Conservation (phyloP, 495 filamentous ascomycete genomes). For the Xylaria acuta region DNA sequence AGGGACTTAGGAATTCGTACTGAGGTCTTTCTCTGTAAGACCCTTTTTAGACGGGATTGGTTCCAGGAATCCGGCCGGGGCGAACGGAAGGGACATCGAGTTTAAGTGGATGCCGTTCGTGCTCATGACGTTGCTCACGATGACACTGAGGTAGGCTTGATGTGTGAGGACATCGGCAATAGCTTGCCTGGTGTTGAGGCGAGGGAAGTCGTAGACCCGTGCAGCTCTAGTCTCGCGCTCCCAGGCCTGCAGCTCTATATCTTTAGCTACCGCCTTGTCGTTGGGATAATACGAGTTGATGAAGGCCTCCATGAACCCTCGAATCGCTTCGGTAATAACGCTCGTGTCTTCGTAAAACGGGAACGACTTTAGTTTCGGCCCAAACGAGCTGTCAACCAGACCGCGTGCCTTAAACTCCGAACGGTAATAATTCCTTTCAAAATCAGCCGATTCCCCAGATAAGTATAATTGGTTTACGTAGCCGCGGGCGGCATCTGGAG, state of each 20-base stretch:
- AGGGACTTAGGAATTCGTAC: neutral
- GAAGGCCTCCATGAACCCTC: constrained; percentile 38
- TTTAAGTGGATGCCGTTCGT: constrained; percentile 33
- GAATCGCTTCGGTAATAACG: constrained; percentile 33
- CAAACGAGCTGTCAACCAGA: constrained; percentile 38
- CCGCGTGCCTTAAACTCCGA: constrained; percentile 38
- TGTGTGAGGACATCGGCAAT: constrained; percentile 45
- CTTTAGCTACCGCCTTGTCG: constrained; percentile 27
- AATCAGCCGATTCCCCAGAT: constrained; percentile 29
- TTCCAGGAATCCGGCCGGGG: constrained; percentile 40
- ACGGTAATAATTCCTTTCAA: constrained; percentile 44
- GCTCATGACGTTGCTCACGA: constrained; percentile 33
- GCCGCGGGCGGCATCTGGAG: neutral
- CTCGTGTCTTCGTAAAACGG: constrained; percentile 46
- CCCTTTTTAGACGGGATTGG: constrained; percentile 37
- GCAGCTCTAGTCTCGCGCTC: constrained; percentile 13
- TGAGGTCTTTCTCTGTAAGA: constrained; percentile 32
- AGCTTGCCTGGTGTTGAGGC: constrained; percentile 24
- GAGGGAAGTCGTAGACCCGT: constrained; percentile 37
- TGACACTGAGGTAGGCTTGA: constrained; percentile 38
- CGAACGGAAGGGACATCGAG: constrained; percentile 41
- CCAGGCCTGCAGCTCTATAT: constrained; percentile 46
- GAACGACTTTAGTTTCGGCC: constrained; percentile 40
- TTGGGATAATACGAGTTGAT: constrained; percentile 43
- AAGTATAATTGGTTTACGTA: neutral